Evolutionary conservation across 768 basidiomycete species (phyloP).

Genomic region (Termitomyces sp.): DNA sequence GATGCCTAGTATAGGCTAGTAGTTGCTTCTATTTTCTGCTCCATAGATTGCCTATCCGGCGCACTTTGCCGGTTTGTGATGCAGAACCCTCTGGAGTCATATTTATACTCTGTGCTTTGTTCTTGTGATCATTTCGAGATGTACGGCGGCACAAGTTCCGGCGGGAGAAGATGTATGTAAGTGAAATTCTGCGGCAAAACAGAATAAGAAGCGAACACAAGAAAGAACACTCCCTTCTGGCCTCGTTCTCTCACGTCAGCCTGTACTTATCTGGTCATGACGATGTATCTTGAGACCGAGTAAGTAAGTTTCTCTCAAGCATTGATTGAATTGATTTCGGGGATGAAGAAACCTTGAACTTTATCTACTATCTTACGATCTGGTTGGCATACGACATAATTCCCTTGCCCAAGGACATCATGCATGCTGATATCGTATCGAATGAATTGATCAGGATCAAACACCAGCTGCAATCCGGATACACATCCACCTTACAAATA

Average conservation of each 20-base stretch:
- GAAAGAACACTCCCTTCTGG: background rate
- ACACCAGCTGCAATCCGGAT: too few species aligned
- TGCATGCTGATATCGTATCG: background rate
- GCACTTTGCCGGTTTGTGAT: background rate
- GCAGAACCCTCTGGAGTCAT: background rate
- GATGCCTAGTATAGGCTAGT: background rate
- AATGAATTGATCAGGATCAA: background rate
- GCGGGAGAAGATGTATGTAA: background rate
- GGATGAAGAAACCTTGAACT: background rate
- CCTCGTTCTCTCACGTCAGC: background rate
- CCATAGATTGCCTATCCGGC: background rate
- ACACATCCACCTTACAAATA: background rate
- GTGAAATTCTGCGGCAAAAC: background rate
- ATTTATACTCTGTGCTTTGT: background rate
- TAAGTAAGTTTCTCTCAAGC: background rate
- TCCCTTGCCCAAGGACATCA: background rate
- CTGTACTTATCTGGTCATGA: background rate
- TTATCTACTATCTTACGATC: background rate
- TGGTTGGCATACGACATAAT: too few species aligned
- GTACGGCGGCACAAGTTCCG: background rate
- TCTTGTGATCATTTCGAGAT: background rate
- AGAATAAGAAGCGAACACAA: background rate
- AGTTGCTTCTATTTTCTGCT: background rate
- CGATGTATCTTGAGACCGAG: background rate
- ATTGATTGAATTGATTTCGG: background rate